Evolutionary conservation across 1,284 basidiomycete species (phyloP).

Genomic region (Pulveroboletus sp.): DNA sequence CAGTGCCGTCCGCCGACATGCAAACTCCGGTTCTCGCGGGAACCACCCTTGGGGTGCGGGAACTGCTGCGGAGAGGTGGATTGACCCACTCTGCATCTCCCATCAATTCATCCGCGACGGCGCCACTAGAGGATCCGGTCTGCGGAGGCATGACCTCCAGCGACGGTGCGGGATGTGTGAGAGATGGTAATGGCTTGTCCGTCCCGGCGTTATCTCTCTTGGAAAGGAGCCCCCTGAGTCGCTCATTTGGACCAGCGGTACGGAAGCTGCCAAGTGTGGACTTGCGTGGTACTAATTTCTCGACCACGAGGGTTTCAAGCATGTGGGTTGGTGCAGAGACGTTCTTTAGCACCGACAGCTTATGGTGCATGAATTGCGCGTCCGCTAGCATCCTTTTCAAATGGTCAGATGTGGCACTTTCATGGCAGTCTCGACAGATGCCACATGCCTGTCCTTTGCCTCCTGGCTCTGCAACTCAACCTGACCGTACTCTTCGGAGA

Average conservation of each 20-base stretch:
- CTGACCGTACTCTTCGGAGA: slow-evolving; percentile 79
- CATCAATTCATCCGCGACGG: slow-evolving; percentile 8
- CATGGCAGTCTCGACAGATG: slow-evolving; percentile 2
- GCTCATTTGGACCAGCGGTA: slow-evolving; percentile 28
- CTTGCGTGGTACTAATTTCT: slow-evolving; percentile 53
- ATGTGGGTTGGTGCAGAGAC: slow-evolving; percentile 66
- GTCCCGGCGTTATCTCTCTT: slow-evolving; percentile 25
- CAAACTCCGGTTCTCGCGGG: slow-evolving; percentile 7
- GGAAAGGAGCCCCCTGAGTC: slow-evolving; percentile 31
- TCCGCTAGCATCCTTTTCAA: slow-evolving; percentile 67
- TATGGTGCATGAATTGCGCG: slow-evolving; percentile 71
- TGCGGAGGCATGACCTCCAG: slow-evolving; percentile 13
- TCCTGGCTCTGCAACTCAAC: slow-evolving; percentile 79
- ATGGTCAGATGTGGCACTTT: slow-evolving; percentile 10
- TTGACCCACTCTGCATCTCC: slow-evolving; percentile 18
- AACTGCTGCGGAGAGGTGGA: slow-evolving; percentile 18
- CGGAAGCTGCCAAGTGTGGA: slow-evolving; percentile 26
- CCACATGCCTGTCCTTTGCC: slow-evolving; percentile 75
- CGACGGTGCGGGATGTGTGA: slow-evolving; percentile 12
- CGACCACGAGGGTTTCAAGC: slow-evolving; percentile 78
- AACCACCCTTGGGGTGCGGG: slow-evolving; percentile 9
- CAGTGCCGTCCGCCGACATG: slow-evolving; percentile 7
- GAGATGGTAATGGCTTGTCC: slow-evolving; percentile 31
- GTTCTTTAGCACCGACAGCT: slow-evolving; percentile 68
- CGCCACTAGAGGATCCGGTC: slow-evolving; percentile 6